phyloP scores from a whole-genome alignment of 2,329 filamentous ascomycete genomes.

The Allantophomopsis lycopodina region DNA sequence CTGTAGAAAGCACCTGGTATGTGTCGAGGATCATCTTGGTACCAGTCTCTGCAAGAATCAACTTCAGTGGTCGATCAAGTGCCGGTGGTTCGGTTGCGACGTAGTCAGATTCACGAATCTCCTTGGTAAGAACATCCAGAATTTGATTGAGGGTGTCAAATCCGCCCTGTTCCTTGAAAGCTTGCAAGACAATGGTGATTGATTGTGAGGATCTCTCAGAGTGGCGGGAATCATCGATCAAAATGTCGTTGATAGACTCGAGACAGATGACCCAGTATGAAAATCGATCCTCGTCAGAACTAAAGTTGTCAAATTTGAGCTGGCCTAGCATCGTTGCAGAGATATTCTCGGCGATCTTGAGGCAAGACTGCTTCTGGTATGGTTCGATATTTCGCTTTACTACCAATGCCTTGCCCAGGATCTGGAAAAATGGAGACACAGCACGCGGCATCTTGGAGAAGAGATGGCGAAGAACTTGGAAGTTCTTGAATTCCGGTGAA shows the following conservation, averaged over 20 bases:
- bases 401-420: conserved; percentile 68
- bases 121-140: conserved; percentile 51
- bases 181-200: conserved; percentile 66
- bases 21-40: conserved; percentile 78
- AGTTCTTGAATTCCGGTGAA: conserved; percentile 51
- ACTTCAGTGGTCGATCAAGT: conserved; percentile 22
- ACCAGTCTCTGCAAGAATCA: conserved; percentile 34
- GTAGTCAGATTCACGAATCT: conserved; percentile 33
- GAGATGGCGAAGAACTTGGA: conserved; percentile 60
- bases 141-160: conserved; percentile 62
- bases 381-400: conserved; percentile 59
- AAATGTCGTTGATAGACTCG: conserved; percentile 62
- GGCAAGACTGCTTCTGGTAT: conserved; percentile 37
- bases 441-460: conserved; percentile 67
- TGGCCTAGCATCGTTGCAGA: conserved; percentile 58
- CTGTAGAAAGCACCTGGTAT: conserved; percentile 62
- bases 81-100: conserved; percentile 24
- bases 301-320: conserved; percentile 29
- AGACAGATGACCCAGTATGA: conserved; percentile 75
- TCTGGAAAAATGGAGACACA: conserved; percentile 77
- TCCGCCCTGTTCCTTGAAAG: conserved; percentile 74
- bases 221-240: conserved; percentile 46
- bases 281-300: conserved; percentile 48
- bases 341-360: conserved; percentile 48
- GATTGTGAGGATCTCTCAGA: conserved; percentile 30